Evolutionary conservation across 2,329 filamentous ascomycete genomes (phyloP).

Genomic region (Dactylonectria estremocensis): DNA sequence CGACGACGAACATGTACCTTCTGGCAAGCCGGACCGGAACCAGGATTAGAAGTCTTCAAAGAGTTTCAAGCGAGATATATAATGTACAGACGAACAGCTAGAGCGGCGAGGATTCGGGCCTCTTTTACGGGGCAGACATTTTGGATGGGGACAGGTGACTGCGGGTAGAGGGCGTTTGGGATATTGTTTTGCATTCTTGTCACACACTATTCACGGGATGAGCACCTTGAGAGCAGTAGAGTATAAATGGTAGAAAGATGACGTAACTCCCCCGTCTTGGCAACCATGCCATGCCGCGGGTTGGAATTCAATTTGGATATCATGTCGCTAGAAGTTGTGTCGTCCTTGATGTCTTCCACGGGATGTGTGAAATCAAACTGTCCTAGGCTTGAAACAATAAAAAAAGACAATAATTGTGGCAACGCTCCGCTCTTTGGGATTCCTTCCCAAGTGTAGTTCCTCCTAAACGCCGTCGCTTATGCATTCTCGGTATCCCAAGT

Average conservation of each 20-base stretch:
- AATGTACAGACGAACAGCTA: constrained; percentile 20
- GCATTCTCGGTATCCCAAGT: constrained; percentile 33
- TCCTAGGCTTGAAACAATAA: background rate
- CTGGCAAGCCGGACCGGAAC: constrained; percentile 30
- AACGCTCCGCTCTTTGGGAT: constrained; percentile 33
- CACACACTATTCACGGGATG: constrained; percentile 11
- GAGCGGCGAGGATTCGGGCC: constrained; percentile 19
- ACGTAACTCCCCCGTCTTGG: background rate
- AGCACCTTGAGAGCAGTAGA: constrained; percentile 7
- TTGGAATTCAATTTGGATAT: constrained; percentile 42
- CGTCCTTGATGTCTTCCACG: constrained; percentile 24
- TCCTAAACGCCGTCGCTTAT: constrained; percentile 52
- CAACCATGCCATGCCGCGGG: constrained; percentile 16
- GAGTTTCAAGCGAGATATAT: constrained; percentile 1
- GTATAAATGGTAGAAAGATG: constrained; percentile 25
- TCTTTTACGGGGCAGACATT: constrained; percentile 9
- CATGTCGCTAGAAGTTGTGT: constrained; percentile 34
- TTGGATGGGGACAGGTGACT: constrained; percentile 3
- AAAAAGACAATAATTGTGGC: constrained; percentile 16
- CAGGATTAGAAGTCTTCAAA: constrained; percentile 15
- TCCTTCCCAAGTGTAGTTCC: constrained; percentile 17
- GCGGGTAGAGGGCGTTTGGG: constrained; percentile 45
- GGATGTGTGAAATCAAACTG: constrained; percentile 1
- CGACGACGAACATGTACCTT: constrained; percentile 49
- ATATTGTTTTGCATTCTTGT: constrained; percentile 28